Evolutionary conservation across 139 green algal species (phyloP).

Genomic region (Nannochloris sp.): DNA sequence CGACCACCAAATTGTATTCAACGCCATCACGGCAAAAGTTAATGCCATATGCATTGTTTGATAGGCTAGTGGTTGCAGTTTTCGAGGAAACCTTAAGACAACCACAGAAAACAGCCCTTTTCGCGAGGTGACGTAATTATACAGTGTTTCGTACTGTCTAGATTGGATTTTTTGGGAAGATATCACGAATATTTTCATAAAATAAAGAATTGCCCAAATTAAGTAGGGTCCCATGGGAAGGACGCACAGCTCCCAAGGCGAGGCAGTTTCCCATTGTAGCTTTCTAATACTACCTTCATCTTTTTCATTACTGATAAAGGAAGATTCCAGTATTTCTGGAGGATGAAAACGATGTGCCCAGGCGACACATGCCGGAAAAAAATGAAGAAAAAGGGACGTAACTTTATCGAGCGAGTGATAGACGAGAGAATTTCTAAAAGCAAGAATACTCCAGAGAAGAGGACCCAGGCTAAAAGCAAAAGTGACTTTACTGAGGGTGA

Average conservation of each 20-base stretch:
- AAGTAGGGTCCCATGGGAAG: slow-evolving; percentile 53
- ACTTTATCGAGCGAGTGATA: slow-evolving; percentile 47
- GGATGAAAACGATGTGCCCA: slow-evolving; percentile 59
- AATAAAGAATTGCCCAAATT: slow-evolving; percentile 56
- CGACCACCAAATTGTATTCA: slow-evolving; percentile 35
- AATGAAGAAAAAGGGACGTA: slow-evolving; percentile 67
- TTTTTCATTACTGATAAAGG: no score
- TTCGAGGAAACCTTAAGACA: slow-evolving; percentile 23
- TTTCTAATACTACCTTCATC: neutral
- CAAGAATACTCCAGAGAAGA: slow-evolving; percentile 68
- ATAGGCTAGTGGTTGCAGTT: slow-evolving; percentile 32
- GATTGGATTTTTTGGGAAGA: slow-evolving; percentile 50
- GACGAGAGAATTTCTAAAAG: slow-evolving; percentile 78
- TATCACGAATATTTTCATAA: slow-evolving; percentile 70
- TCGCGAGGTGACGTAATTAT: slow-evolving; percentile 33
- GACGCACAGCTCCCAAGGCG: slow-evolving; percentile 37
- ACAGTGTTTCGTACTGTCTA: slow-evolving; percentile 57
- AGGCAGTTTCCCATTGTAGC: slow-evolving; percentile 23
- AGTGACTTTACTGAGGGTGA: slow-evolving; percentile 53
- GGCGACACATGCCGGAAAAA: slow-evolving; percentile 60
- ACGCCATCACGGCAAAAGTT: slow-evolving; percentile 13
- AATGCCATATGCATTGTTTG: slow-evolving; percentile 32
- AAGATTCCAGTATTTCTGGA: slow-evolving; percentile 9
- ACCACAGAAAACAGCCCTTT: slow-evolving; percentile 16
- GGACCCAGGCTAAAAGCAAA: slow-evolving; percentile 70